phyloP scores from a whole-genome alignment of 768 basidiomycete genomes.

The Rhizopogon vulgaris region DNA sequence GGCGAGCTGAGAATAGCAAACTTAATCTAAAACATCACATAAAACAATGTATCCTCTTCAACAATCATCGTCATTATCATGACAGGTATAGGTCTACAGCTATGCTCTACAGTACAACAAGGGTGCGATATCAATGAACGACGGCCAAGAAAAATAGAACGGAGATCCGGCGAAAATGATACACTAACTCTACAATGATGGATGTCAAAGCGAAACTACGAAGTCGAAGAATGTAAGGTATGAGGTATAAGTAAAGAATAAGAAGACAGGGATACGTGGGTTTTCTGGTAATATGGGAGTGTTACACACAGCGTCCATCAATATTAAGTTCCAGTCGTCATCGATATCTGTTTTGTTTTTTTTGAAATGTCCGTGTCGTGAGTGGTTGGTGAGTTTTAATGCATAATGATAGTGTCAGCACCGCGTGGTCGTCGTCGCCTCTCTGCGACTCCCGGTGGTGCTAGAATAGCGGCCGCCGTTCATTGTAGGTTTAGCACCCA shows the following conservation, averaged over 20 bases:
- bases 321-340: conserved; percentile 10
- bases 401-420: conserved; percentile 24
- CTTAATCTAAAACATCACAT: too few species aligned
- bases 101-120: not conserved
- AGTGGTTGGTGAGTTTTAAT: not conserved
- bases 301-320: conserved; percentile 5
- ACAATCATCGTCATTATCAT: not conserved
- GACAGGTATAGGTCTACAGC: not conserved
- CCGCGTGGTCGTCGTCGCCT: not conserved
- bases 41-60: not conserved
- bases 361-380: conserved; percentile 12
- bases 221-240: not conserved
- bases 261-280: not conserved
- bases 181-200: conserved; percentile 1
- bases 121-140: not conserved
- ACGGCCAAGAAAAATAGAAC: conserved; percentile 1
- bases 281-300: not conserved
- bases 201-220: not conserved
- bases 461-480: conserved; percentile 1
- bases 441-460: not conserved
- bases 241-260: conserved; percentile 1
- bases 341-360: conserved; percentile 8
- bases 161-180: not conserved
- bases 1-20: too few species aligned
- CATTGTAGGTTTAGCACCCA: conserved; percentile 28